These are phyloP conservation scores for Gloeostereum incarnatum DNA, from an alignment of 768 basidiomycete species.

Conservation along the genomic window DNA sequence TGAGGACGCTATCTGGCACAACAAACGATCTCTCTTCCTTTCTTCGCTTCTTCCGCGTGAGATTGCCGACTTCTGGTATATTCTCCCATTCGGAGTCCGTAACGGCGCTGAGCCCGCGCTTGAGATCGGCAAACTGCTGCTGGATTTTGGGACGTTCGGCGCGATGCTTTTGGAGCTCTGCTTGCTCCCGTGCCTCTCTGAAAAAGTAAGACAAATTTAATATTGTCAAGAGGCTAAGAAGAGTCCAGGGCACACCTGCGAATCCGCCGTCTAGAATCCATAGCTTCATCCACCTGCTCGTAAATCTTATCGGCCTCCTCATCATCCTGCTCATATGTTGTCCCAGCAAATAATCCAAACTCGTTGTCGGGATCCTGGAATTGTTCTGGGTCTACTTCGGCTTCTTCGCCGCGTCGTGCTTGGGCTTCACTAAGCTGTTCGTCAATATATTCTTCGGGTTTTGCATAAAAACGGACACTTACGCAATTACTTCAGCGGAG, in stretches of 20 bases:
- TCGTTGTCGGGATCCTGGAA: constrained; percentile 98
- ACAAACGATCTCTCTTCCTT: constrained; percentile 81
- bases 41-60: constrained; percentile 85
- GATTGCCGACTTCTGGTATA: constrained; percentile 93
- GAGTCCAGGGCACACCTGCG: constrained; percentile 61
- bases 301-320: constrained; percentile 97
- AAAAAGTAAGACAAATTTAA: constrained; percentile 9
- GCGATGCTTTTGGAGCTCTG: constrained; percentile 66
- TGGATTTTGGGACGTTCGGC: constrained; percentile 92
- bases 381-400: constrained; percentile 81
- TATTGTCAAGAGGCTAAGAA: constrained; percentile 13
- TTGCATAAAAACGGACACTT: constrained; percentile 17
- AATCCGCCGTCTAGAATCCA: constrained; percentile 78
- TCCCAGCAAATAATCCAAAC: constrained; percentile 91
- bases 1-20: constrained; percentile 89
- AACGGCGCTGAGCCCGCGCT: constrained; percentile 78
- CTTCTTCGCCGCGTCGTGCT: constrained; percentile 78
- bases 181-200: constrained; percentile 72
- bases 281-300: constrained; percentile 80
- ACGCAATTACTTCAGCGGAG: constrained; percentile 87
- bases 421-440: constrained; percentile 64
- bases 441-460: constrained; percentile 3
- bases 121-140: constrained; percentile 92
- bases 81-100: constrained; percentile 92
- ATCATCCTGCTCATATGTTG: constrained; percentile 93